Conservation (phyloP, 2,329 filamentous ascomycete species). For the Ceratocystis smalleyi region DNA sequence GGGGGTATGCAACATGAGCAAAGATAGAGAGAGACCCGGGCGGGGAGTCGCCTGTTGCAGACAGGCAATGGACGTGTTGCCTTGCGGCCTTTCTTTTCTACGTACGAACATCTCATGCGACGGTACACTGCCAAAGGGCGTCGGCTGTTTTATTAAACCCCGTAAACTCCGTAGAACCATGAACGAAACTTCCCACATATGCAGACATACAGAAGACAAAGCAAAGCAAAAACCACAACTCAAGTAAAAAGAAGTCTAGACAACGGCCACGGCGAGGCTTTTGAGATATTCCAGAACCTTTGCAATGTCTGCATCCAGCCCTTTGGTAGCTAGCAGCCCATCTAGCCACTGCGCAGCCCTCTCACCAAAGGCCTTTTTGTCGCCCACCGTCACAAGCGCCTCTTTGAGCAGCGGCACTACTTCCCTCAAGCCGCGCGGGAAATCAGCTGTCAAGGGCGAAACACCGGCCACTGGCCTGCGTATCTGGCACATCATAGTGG, state of each 20-base stretch:
- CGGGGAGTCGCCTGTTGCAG: too few species aligned
- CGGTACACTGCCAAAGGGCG: neutral
- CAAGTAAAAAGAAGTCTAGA: neutral
- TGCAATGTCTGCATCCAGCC: slow-evolving; percentile 40
- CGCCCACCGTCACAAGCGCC: slow-evolving; percentile 30
- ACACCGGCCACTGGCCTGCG: slow-evolving; percentile 55
- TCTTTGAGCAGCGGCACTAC: slow-evolving; percentile 47
- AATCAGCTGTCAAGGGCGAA: slow-evolving; percentile 47
- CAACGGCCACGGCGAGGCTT: slow-evolving; percentile 11
- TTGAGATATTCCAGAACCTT: slow-evolving; percentile 40
- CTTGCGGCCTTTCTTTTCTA: neutral
- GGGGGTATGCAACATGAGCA: neutral
- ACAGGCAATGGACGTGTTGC: neutral
- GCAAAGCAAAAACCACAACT: neutral
- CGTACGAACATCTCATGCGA: neutral
- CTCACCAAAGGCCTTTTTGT: slow-evolving; percentile 31
- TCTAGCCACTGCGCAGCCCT: slow-evolving; percentile 42
- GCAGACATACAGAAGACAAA: neutral
- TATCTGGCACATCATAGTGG: slow-evolving; percentile 55
- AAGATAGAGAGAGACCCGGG: neutral
- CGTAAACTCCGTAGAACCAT: slow-evolving; percentile 6
- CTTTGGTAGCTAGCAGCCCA: slow-evolving; percentile 32
- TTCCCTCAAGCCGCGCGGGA: slow-evolving; percentile 54
- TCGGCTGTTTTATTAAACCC: slow-evolving; percentile 2
- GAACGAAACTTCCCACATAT: slow-evolving; percentile 4